Base-by-base conservation (phyloP, 2,329 filamentous ascomycete species). In the Colletotrichum melonis region DNA sequence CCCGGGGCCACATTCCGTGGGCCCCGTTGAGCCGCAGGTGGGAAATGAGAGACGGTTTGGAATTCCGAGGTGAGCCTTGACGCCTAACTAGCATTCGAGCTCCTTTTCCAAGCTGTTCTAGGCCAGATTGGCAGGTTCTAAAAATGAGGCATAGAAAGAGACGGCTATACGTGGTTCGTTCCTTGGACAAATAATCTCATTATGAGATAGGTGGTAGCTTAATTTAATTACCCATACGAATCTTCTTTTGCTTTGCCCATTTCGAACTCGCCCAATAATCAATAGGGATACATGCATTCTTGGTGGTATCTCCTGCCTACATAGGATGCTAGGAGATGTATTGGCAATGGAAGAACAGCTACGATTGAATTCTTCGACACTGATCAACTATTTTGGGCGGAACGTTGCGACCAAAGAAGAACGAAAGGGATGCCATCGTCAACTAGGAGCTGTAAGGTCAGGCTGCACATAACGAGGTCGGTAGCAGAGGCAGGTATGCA, bases 1-100 rank as follows among this genome's bases (percentile, higher is more conserved):
- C 19, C 58, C 32, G 32, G 63, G 54, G 38, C 42, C 42, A 69
- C 69, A 64, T 64, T 69, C 69, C 69, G 54, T 35, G 12, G n/a
- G 19, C 22, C 26, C 49, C 52, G 24, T 35, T 42, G 24, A 60
- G 63, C 35, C 49, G 56, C 32, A 49, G 14, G 30, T 60, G 57
- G 63, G 68, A 71, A 67, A 62, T 67, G 46, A 71, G 26, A 30
- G 35, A 52, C 6, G 30, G 56, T n/a, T 32, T 38, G n/a, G 56
- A 46, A 60, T 46, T 67, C 12, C 14, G 32, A 42, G 32, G 28
- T 52, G 2, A 65, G 26, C 26, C 22, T 65, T n/a, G 19, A 49
- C 14, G 63, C 63, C 22, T 16, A 12, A 60, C 26, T 35, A 12
- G 26, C 5, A 38, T 16, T 19, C 46, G 35, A 49, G 11, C 55